A percentile compares a stretch with the other conserved stretches of the same genome.
Evolutionary conservation across 176 grass and related monocot genomes (phyloP).

Genomic region (Eremochloa ophiuroides): DNA sequence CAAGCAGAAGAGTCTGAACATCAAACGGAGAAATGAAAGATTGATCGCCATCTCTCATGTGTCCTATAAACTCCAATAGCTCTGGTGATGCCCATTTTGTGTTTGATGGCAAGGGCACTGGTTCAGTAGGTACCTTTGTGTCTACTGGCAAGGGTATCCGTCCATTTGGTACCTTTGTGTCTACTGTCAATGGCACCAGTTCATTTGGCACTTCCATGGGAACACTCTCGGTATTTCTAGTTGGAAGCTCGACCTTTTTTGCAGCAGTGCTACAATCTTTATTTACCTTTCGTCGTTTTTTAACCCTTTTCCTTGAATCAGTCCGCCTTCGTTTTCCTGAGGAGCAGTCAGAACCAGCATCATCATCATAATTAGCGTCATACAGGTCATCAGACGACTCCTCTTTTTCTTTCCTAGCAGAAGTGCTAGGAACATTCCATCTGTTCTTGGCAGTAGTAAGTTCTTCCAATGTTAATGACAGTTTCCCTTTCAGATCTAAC

Average conservation of each 20-base stretch:
- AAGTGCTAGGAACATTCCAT: conserved; percentile 59
- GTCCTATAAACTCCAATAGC: conserved; percentile 81
- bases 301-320: conserved; percentile 55
- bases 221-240: conserved; percentile 20
- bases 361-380: conserved; percentile 67
- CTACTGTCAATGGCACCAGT: conserved; percentile 17
- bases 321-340: conserved; percentile 41
- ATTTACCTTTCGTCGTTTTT: conserved; percentile 41
- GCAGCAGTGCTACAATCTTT: conserved; percentile 19
- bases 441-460: conserved; percentile 68
- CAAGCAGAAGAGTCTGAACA: conserved; percentile 85
- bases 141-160: conserved; percentile 23
- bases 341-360: conserved; percentile 76
- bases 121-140: conserved; percentile 39
- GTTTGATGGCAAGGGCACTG: conserved; percentile 22
- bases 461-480: conserved; percentile 86
- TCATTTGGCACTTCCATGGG: conserved; percentile 42
- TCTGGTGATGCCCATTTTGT: conserved; percentile 80
- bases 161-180: conserved; percentile 45
- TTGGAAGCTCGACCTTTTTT: conserved; percentile 28
- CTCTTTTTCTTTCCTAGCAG: conserved; percentile 51
- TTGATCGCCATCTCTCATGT: conserved; percentile 68
- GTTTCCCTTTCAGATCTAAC: conserved; percentile 74
- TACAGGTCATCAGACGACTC: conserved; percentile 90
- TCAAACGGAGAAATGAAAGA: conserved; percentile 77